phyloP scores from a whole-genome alignment of 768 basidiomycete genomes.

The Paxillus ammoniavirescens region DNA sequence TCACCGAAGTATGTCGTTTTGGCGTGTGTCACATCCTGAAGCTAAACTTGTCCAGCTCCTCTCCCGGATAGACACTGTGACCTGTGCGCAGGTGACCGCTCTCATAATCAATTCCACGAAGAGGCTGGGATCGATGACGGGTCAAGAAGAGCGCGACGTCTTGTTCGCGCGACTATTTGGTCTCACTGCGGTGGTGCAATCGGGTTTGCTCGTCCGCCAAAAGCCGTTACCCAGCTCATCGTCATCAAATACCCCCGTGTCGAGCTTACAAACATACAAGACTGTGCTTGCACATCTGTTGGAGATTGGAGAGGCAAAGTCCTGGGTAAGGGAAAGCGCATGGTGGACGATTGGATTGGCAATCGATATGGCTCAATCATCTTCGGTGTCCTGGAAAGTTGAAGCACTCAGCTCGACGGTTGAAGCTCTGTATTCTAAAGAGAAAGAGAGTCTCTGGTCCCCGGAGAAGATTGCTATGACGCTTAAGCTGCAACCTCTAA shows the following conservation, averaged over 20 bases:
- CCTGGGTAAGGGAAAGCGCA: slow-evolving; percentile 87
- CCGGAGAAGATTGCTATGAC: slow-evolving; percentile 86
- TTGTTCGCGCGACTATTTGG: slow-evolving; percentile 94
- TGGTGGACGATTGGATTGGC: slow-evolving; percentile 80
- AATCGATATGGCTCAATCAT: slow-evolving; percentile 55
- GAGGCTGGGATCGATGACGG: slow-evolving; percentile 71
- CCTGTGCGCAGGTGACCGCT: slow-evolving; percentile 72
- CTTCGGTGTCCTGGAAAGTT: slow-evolving; percentile 68
- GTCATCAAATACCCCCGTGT: slow-evolving; percentile 50
- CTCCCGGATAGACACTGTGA: slow-evolving; percentile 73
- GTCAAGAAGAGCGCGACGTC: slow-evolving; percentile 90
- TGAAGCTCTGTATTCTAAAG: slow-evolving; percentile 44
- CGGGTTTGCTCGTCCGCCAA: slow-evolving; percentile 71
- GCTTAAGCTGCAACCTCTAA: slow-evolving; percentile 61
- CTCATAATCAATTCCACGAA: slow-evolving; percentile 73
- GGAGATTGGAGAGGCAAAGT: slow-evolving; percentile 75
- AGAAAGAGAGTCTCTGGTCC: slow-evolving; percentile 54
- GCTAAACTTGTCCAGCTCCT: slow-evolving; percentile 54
- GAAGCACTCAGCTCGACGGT: slow-evolving; percentile 55
- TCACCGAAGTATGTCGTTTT: slow-evolving; percentile 74
- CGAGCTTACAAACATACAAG: slow-evolving; percentile 58
- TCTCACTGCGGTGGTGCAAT: slow-evolving; percentile 79
- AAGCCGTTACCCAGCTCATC: slow-evolving; percentile 52
- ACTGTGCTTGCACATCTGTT: slow-evolving; percentile 60
- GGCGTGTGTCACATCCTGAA: not conserved